These are phyloP conservation scores for Amyloporia xantha DNA, from an alignment of 768 basidiomycete species.

Conservation along the genomic window DNA sequence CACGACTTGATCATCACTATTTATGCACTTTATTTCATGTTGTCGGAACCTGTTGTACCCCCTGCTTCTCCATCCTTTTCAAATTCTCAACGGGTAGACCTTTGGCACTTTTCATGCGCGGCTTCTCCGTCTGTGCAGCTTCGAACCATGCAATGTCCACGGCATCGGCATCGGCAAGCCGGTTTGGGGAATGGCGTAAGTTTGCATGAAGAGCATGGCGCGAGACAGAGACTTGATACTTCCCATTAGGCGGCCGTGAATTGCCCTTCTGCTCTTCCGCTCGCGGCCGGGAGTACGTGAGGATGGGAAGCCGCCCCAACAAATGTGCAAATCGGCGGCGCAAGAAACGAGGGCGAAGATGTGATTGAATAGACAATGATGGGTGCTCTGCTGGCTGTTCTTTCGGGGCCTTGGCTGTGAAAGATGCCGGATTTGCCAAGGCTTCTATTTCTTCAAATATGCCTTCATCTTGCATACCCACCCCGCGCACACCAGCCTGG, in stretches of 20 bases:
- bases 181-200: constrained; percentile 3
- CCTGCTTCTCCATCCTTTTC: constrained; percentile 9
- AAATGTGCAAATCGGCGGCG: constrained; percentile 52
- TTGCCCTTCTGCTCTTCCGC: not conserved
- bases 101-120: constrained; percentile 1
- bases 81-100: not conserved
- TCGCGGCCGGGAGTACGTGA: constrained; percentile 29
- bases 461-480: constrained; percentile 37
- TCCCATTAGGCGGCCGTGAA: not conserved
- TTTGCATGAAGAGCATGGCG: constrained; percentile 2
- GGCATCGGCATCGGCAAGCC: constrained; percentile 18
- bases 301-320: constrained; percentile 52
- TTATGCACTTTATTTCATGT: constrained; percentile 11
- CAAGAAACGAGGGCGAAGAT: constrained; percentile 24
- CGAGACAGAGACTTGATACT: constrained; percentile 28
- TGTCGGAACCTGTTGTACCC: not conserved
- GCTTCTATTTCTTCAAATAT: constrained; percentile 40
- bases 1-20: constrained; percentile 9
- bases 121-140: constrained; percentile 7
- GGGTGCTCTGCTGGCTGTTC: not conserved
- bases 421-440: constrained; percentile 30
- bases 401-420: constrained; percentile 7
- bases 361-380: not conserved
- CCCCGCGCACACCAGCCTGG: constrained; percentile 25
- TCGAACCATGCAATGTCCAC: constrained; percentile 32